Percentiles rank a stretch among this genome's conserved stretches.
Conservation (phyloP, 2,329 filamentous ascomycete genomes). For the Ascochyta lentis region DNA sequence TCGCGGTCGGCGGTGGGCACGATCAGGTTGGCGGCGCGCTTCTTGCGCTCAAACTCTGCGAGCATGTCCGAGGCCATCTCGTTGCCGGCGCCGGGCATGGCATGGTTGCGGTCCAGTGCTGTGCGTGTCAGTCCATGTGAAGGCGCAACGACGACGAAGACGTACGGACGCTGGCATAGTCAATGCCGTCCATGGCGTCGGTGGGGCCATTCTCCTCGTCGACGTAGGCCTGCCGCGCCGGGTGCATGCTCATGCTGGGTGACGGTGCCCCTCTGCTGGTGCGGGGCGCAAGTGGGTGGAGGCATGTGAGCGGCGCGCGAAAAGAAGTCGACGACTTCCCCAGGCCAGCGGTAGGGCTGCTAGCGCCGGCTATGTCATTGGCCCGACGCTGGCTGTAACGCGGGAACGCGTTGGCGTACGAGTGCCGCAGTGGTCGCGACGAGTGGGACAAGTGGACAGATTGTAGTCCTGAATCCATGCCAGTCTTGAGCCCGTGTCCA, state of each 20-base stretch:
- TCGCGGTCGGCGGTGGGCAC: conserved; percentile 93
- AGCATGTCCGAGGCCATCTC: conserved; percentile 86
- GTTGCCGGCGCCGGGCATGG: conserved; percentile 74
- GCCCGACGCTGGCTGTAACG: conserved; percentile 3
- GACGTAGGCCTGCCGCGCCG: conserved; percentile 89
- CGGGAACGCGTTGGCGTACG: not conserved
- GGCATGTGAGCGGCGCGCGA: conserved; percentile 13
- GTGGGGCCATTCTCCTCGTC: conserved; percentile 77
- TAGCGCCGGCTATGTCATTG: conserved; percentile 38
- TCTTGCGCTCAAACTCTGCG: conserved; percentile 88
- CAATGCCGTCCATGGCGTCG: conserved; percentile 63
- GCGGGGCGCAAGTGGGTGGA: conserved; percentile 17
- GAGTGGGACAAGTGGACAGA: conserved; percentile 14
- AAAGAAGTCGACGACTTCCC: conserved; percentile 24
- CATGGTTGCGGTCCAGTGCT: conserved; percentile 82
- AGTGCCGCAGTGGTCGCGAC: conserved; percentile 7
- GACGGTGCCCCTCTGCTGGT: conserved; percentile 13
- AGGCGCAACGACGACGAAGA: conserved; percentile 21
- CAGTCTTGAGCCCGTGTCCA: no score
- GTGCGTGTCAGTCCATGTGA: conserved; percentile 3
- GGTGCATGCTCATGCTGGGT: conserved; percentile 70
- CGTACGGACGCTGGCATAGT: conserved; percentile 69
- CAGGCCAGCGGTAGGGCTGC: conserved; percentile 37
- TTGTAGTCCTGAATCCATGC: not conserved
- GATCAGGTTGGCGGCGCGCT: conserved; percentile 83